Conservation (phyloP, 371 early-diverging fungal genomes). For the Chytridium lagenaria region DNA sequence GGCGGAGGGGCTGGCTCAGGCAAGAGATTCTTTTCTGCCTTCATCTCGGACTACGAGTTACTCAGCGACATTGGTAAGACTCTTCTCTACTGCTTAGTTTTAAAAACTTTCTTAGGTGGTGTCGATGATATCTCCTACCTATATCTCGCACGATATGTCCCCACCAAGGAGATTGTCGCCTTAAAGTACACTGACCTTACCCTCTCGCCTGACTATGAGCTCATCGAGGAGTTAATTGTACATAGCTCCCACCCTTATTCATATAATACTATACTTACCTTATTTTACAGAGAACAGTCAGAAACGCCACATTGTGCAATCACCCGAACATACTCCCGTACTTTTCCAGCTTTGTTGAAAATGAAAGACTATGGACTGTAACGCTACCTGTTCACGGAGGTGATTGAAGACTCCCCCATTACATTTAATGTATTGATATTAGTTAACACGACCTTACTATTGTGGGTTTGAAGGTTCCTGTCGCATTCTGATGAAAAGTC, state of each 20-base stretch:
- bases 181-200: conserved; percentile 62
- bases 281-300: conserved; percentile 44
- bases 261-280: background rate
- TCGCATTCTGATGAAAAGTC: conserved; percentile 51
- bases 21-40: conserved; percentile 41
- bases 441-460: no score
- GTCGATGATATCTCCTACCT: conserved; percentile 65
- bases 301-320: conserved; percentile 49
- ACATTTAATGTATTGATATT: background rate
- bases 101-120: conserved; percentile 46
- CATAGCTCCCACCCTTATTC: background rate
- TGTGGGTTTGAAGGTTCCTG: conserved; percentile 43
- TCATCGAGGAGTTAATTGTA: conserved; percentile 58
- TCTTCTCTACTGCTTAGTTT: background rate
- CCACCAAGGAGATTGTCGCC: conserved; percentile 52
- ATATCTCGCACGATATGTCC: conserved; percentile 51
- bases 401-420: background rate
- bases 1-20: no score
- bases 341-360: conserved; percentile 54
- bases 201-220: conserved; percentile 57
- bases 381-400: conserved; percentile 56
- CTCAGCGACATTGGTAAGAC: conserved; percentile 49
- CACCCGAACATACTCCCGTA: conserved; percentile 61
- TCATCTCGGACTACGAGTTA: conserved; percentile 51
- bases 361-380: conserved; percentile 63